A percentile compares a stretch with the other conserved stretches of the same genome.
Conservation (phyloP, 1,284 basidiomycete species). For the Boletus semigastroideus region DNA sequence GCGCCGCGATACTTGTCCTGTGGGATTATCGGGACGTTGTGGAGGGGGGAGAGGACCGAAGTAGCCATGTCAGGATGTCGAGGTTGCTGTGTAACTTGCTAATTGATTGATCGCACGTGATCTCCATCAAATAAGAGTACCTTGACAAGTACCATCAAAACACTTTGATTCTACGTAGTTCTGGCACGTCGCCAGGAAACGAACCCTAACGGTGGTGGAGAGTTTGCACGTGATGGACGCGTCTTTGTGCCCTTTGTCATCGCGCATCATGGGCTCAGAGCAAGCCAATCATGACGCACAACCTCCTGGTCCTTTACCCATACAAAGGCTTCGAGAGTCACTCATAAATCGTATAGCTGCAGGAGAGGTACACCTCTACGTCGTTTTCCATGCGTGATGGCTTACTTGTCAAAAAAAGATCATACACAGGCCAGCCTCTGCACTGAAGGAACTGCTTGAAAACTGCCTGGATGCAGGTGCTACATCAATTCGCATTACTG, state of each 20-base stretch:
- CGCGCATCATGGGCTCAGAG: neutral
- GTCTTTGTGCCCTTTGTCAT: neutral
- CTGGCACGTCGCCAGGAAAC: no score
- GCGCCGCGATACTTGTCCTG: constrained; percentile 74
- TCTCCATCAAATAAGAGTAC: neutral
- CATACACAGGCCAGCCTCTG: constrained; percentile 94
- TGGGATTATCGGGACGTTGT: constrained; percentile 9
- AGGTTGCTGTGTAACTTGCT: no score
- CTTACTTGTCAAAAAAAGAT: constrained; percentile 57
- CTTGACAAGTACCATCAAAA: no score
- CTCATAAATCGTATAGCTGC: constrained; percentile 82
- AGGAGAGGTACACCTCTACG: constrained; percentile 59
- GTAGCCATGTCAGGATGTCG: neutral
- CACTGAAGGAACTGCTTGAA: constrained; percentile 95
- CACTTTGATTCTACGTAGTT: no score
- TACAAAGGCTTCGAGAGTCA: constrained; percentile 68
- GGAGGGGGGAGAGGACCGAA: constrained; percentile 3
- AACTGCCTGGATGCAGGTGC: constrained; percentile 93
- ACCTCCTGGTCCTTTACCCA: constrained; percentile 47
- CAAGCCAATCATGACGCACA: neutral
- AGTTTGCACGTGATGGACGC: neutral
- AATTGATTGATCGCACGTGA: neutral
- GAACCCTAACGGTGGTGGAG: neutral
- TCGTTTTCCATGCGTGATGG: neutral
- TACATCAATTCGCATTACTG: constrained; percentile 82